phyloP scores from a whole-genome alignment of 1,284 basidiomycete genomes.

The Moesziomyces parantarcticus region DNA sequence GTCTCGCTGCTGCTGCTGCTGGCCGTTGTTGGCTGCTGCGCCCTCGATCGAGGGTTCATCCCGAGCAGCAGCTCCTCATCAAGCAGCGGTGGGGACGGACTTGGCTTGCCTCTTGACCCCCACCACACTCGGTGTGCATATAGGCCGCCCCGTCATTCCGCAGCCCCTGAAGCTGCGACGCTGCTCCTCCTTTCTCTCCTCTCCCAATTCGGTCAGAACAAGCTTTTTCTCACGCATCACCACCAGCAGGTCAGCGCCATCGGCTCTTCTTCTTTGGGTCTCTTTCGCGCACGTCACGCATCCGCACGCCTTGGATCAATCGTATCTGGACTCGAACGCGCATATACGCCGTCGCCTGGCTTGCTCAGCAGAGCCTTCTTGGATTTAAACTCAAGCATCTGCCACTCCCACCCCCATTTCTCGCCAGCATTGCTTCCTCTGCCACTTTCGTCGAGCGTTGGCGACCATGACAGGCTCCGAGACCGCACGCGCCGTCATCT shows the following conservation, averaged over 20 bases:
- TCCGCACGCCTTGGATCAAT: background rate
- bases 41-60: no score
- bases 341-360: background rate
- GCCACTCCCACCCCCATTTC: background rate
- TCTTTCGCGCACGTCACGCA: background rate
- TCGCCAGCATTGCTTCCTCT: background rate
- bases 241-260: no score
- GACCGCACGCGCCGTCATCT: constrained; percentile 30
- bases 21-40: no score
- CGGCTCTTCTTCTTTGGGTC: background rate
- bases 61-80: no score
- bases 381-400: constrained; percentile 3
- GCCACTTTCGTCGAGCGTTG: background rate
- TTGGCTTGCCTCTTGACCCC: background rate
- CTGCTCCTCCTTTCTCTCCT: no score
- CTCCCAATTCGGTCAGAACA: no score
- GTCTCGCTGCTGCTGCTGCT: background rate
- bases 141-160: no score
- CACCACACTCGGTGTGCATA: background rate
- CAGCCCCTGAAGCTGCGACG: no score
- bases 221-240: no score
- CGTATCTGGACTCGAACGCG: background rate
- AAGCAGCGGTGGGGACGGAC: background rate
- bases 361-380: background rate
- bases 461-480: constrained; percentile 38